Evolutionary conservation across 305 asterid species (phyloP).

Genomic region (Petunia hybrid): DNA sequence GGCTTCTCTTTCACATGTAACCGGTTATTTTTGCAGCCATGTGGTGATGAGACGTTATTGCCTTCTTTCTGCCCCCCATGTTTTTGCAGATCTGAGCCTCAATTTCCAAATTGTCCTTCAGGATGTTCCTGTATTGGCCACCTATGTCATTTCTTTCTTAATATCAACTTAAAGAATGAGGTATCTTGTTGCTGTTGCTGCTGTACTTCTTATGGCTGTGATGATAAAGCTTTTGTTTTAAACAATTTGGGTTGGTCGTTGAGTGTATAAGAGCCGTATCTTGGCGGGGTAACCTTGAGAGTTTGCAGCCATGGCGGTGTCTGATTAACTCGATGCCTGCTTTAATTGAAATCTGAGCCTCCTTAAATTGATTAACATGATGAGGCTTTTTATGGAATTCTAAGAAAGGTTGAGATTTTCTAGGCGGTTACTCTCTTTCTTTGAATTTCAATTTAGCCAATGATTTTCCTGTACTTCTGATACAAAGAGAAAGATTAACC

Average conservation of each 20-base stretch:
- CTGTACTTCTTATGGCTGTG: not conserved
- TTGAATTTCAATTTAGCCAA: not conserved
- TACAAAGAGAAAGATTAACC: slow-evolving; percentile 12
- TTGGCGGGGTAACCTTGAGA: not conserved
- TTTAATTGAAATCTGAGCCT: slow-evolving; percentile 52
- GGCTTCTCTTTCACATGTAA: slow-evolving; percentile 26
- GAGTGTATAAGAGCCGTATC: not conserved
- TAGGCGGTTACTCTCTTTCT: not conserved
- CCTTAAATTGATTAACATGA: not conserved
- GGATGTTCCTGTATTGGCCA: not conserved
- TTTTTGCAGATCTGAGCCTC: slow-evolving; percentile 34
- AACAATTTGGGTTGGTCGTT: not conserved
- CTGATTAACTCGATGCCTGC: not conserved
- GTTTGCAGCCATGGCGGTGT: not conserved
- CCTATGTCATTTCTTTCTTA: not conserved
- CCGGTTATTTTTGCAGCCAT: slow-evolving; percentile 45
- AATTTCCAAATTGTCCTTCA: not conserved
- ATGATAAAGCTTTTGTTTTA: not conserved
- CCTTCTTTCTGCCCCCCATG: slow-evolving; percentile 32
- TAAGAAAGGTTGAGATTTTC: not conserved
- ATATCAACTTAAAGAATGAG: too few relatives aligned
- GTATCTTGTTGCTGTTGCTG: not conserved
- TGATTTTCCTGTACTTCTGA: not conserved
- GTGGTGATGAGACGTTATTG: not conserved
- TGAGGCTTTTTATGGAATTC: slow-evolving; percentile 9